These are phyloP conservation scores for Globisporangium viniferum DNA, from an alignment of 352 stramenopile genomes.

Conservation along the genomic window DNA sequence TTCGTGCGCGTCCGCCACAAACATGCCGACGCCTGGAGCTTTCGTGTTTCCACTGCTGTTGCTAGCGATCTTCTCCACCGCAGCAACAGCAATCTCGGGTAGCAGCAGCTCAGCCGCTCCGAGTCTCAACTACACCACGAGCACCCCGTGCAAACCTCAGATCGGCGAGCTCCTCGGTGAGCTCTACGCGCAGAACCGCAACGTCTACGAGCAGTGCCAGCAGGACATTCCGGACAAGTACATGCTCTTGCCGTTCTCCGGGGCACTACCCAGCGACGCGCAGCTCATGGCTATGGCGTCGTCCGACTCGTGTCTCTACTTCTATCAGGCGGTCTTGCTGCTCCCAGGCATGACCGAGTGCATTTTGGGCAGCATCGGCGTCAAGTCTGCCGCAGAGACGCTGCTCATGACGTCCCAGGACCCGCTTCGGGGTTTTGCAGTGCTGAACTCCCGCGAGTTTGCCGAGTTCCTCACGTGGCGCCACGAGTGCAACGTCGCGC, in stretches of 20 bases:
- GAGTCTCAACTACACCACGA: neutral
- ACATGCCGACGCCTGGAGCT: neutral
- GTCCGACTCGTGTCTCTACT: conserved; percentile 2
- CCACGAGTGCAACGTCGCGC: neutral
- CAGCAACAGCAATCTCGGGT: neutral
- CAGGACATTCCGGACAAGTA: neutral
- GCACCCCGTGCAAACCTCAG: neutral
- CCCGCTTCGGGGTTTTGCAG: neutral
- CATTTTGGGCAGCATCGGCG: neutral
- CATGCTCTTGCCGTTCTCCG: neutral
- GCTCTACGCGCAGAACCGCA: neutral
- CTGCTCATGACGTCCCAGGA: conserved; percentile 4
- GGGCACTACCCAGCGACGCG: neutral
- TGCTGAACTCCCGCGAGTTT: neutral
- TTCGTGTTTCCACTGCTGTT: neutral
- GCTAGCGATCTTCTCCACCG: neutral
- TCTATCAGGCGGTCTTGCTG: neutral
- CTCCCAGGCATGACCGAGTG: neutral
- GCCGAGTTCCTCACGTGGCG: neutral
- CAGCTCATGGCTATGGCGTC: conserved; percentile 1
- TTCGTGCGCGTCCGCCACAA: neutral
- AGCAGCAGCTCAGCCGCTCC: neutral
- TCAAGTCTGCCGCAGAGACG: neutral
- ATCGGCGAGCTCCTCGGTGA: neutral
- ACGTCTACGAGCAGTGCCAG: conserved; percentile 5